Evolutionary conservation across 352 stramenopile genomes (phyloP).

Genomic region (Globisporangium camurandrum): DNA sequence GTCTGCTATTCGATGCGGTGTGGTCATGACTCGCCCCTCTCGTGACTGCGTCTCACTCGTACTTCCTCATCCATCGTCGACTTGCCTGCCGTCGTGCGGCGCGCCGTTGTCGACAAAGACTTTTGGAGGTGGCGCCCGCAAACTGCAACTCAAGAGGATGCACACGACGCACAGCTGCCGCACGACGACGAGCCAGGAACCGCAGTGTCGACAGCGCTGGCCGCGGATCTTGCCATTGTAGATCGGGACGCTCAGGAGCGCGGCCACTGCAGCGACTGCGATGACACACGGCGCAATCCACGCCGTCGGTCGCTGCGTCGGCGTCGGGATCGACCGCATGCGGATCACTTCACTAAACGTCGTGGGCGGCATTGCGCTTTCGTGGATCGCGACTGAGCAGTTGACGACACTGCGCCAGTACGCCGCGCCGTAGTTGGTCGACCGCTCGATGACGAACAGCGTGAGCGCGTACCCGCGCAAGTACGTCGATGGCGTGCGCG

Average conservation of each 20-base stretch:
- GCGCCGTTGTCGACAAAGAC: slow-evolving; percentile 45
- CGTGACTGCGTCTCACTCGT: no score
- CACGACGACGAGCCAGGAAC: slow-evolving; percentile 56
- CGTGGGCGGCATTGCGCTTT: slow-evolving; percentile 25
- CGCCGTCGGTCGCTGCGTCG: slow-evolving; percentile 12
- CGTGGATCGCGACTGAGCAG: slow-evolving; percentile 48
- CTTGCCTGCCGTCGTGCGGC: slow-evolving; percentile 16
- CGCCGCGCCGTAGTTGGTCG: slow-evolving; percentile 27
- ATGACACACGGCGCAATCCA: slow-evolving; percentile 31
- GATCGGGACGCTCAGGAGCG: slow-evolving; percentile 31
- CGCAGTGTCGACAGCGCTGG: slow-evolving; percentile 56
- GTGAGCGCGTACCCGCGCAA: slow-evolving; percentile 47
- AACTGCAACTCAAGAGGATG: slow-evolving; percentile 45
- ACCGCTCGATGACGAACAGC: slow-evolving; percentile 49
- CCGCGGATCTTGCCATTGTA: slow-evolving; percentile 40
- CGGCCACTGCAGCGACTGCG: slow-evolving; percentile 10
- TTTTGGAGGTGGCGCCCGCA: slow-evolving; percentile 40
- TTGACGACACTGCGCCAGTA: slow-evolving; percentile 71
- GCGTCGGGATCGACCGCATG: slow-evolving; percentile 39
- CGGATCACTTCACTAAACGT: slow-evolving; percentile 53
- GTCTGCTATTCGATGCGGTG: slow-evolving; percentile 5
- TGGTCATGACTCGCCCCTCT: no score
- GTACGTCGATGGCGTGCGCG: slow-evolving; percentile 39
- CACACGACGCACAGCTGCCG: slow-evolving; percentile 42
- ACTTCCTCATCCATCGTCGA: no score